phyloP scores from a whole-genome alignment of 2,329 filamentous ascomycete genomes.

The Beauveria caledonica region DNA sequence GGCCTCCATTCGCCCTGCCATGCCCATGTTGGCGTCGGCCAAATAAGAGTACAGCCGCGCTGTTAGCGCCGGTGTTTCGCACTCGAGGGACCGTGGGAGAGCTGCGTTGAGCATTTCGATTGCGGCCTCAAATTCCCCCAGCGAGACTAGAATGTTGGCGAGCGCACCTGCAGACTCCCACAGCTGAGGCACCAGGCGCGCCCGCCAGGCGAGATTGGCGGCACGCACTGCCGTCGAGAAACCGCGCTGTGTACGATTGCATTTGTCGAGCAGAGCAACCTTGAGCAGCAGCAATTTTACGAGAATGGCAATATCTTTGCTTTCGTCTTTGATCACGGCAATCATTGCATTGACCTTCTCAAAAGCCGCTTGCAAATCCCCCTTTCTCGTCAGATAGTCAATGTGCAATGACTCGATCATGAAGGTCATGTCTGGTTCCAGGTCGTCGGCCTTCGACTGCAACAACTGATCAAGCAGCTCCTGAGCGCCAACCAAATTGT shows the following conservation, averaged over 20 bases:
- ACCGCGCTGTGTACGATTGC: conserved; percentile 61
- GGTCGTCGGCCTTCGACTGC: conserved; percentile 41
- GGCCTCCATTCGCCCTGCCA: conserved; percentile 49
- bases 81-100: conserved; percentile 70
- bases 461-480: conserved; percentile 43
- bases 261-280: conserved; percentile 58
- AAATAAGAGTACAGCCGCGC: conserved; percentile 62
- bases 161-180: conserved; percentile 66
- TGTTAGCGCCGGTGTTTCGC: conserved; percentile 51
- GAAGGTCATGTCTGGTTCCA: conserved; percentile 45
- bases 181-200: conserved; percentile 58
- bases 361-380: conserved; percentile 40
- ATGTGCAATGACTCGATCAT: conserved; percentile 44
- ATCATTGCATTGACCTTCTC: conserved; percentile 39
- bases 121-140: conserved; percentile 64
- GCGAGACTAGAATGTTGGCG: conserved; percentile 57
- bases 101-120: conserved; percentile 56
- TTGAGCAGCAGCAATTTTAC: conserved; percentile 67
- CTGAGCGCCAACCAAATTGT: conserved; percentile 43
- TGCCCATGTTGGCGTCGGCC: conserved; percentile 70
- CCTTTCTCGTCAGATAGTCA: conserved; percentile 41
- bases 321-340: conserved; percentile 33
- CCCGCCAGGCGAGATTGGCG: conserved; percentile 62
- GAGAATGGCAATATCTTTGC: conserved; percentile 52
- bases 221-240: conserved; percentile 73